Evolutionary conservation across 768 basidiomycete species (phyloP), one percentile per base, ranked within the genome.

Genomic region (Macrocybe gigantea): DNA sequence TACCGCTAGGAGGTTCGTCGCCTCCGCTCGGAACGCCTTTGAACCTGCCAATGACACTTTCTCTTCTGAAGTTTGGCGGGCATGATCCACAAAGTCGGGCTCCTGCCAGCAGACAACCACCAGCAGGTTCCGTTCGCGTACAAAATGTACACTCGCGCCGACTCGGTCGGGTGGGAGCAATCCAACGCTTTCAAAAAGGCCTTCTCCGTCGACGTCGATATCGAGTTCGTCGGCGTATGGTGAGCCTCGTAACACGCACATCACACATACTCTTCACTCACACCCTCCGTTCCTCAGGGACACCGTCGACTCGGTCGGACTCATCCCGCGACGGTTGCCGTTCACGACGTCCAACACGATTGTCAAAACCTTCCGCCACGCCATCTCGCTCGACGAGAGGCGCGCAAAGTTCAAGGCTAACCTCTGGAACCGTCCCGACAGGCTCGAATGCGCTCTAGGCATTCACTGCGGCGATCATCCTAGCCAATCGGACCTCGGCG

Each of bases 101-200:
- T 77, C 0, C 65, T 78, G 7, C 73, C 73, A 0, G 63, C 69
- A 6, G 65, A 69, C 51, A 77, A 77, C 52, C 56, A 62, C 52
- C 73, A 85, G 52, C 78, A 82, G 63, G 72, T 83, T 2, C 77
- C 79, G 0, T 81, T 85, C 48, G 81, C 81, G 8, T 83, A 78
- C 62, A 74, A 75, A 53, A 80, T 85, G 74, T 84, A 75, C 61
- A 70, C 70, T 1, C 68, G 70, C 1, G 68, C 75, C 1, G 79
- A 85, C 50, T 55, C 69, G 1, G 49, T 65, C 7, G 74, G 78
- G 4, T 73, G 72, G 70, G 64, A 67, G 38, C 70, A 74, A 58
- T 74, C 76, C 1, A 68, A 67, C 22, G 71, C 71, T 5, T 83
- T 83, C 69, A 82, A 79, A 61, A 67, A 68, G 31, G 69, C 77